These are phyloP conservation scores for Aureobasidium sp. DNA, from an alignment of 2,329 filamentous ascomycete genomes.

Conservation along the genomic window DNA sequence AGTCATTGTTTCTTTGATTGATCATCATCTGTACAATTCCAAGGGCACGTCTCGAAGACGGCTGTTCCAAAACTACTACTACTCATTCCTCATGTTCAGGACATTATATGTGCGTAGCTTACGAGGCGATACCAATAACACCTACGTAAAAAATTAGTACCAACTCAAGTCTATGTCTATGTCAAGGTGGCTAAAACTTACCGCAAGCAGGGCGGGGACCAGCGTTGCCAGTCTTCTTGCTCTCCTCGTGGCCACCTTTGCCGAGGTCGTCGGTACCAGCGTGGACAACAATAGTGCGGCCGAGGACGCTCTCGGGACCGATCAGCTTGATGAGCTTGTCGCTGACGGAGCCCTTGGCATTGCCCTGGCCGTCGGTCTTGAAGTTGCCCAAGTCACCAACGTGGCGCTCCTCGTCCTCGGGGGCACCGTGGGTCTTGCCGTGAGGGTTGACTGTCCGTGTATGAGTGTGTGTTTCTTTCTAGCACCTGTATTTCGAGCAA, in stretches of 20 bases:
- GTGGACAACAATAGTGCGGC: conserved; percentile 92
- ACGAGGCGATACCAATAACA: conserved; percentile 31
- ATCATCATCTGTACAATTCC: conserved; percentile 6
- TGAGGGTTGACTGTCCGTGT: conserved; percentile 77
- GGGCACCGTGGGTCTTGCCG: conserved; percentile 85
- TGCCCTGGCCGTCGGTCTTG: conserved; percentile 87
- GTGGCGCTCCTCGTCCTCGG: conserved; percentile 73
- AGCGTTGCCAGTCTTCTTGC: conserved; percentile 97
- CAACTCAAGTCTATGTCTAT: background rate
- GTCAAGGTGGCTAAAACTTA: conserved; percentile 36
- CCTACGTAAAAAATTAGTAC: conserved; percentile 13
- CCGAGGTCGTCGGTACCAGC: conserved; percentile 94
- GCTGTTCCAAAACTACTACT: conserved; percentile 1
- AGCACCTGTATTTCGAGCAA: background rate
- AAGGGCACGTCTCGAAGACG: background rate
- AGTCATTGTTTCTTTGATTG: background rate
- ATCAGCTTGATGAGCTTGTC: conserved; percentile 93
- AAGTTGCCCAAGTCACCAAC: conserved; percentile 98
- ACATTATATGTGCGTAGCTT: conserved; percentile 12
- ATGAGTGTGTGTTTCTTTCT: conserved; percentile 2
- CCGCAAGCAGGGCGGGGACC: conserved; percentile 90
- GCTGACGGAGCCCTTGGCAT: conserved; percentile 67
- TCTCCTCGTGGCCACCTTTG: conserved; percentile 84
- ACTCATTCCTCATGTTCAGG: background rate
- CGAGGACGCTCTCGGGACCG: conserved; percentile 87